Base-by-base conservation (phyloP, 2,329 filamentous ascomycete genomes). In the Rosellinia necatrix region DNA sequence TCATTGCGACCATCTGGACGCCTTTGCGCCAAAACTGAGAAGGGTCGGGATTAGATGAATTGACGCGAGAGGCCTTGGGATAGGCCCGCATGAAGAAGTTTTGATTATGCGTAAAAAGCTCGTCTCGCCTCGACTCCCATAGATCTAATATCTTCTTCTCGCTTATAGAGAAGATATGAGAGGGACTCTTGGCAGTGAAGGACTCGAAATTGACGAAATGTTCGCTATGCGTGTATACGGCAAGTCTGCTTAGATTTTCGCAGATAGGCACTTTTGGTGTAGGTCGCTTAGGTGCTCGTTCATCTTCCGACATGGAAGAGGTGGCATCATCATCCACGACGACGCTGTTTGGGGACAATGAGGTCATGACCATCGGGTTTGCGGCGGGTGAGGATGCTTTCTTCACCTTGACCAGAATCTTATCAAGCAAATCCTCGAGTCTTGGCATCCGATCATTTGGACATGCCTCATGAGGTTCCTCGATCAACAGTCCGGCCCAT, bases 1-100 rank as follows among this genome's bases (percentile, higher is more conserved):
- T 99, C 72, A 97, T 82, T 15, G 94, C 93, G 4, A 91, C 92
- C 93, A 99, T 97, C 73, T 99, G 94, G 17, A 97, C 92, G 24
- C 94, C 94, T 49, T 90, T 87, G 46, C 92, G 86, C 94, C 94
- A 99, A 70, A 92, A 96, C 38, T 86, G 86, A 61, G 92, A 87
- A 1, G 94, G 94, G 67, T 97, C 92, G 35, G 94, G 94, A 70
- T 99, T 99, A n/a, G 90, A 91, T 40, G 92, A 97, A 66, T 88
- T 86, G 49, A 97, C 81, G 30, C 92, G 86, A 58, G 83, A 81
- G 3, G 85, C 88, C 21, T 88, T 88, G 4, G 94, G 94, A 70
- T 97, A 99, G 8, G 96, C 91, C 29, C 94, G 87, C 84, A 97
- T 96, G 63, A 97, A 83, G 72, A 88, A 92, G 50, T 84, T 81